Conservation (phyloP, 352 stramenopile genomes). For the Pilasporangium apinafurcum region DNA sequence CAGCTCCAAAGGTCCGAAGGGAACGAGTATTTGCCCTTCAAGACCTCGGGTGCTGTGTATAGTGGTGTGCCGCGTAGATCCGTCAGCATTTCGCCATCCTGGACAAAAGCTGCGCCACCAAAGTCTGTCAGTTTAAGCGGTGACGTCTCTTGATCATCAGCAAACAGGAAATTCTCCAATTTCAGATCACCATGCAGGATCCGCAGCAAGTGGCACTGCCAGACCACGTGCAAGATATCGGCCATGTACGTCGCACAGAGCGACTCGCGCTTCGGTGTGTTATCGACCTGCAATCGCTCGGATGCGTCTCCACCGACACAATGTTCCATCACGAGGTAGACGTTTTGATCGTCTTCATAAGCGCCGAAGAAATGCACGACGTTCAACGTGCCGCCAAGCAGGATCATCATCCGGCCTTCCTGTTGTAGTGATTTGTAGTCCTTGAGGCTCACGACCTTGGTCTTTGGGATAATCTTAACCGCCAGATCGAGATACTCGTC, state of each 20-base stretch:
- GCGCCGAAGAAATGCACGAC: constrained; percentile 80
- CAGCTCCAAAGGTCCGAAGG: constrained; percentile 78
- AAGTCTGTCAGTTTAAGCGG: constrained; percentile 80
- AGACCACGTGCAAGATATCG: constrained; percentile 75
- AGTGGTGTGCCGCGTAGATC: constrained; percentile 60
- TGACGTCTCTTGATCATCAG: constrained; percentile 42
- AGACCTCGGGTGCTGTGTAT: constrained; percentile 70
- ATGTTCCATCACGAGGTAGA: constrained; percentile 79
- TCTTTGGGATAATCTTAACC: constrained; percentile 75
- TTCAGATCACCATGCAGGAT: constrained; percentile 77
- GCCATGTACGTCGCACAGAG: constrained; percentile 58
- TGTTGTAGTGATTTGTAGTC: constrained; percentile 66
- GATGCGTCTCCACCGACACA: constrained; percentile 65
- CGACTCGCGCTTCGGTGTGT: constrained; percentile 14
- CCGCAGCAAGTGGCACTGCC: constrained; percentile 66
- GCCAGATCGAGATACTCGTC: constrained; percentile 39
- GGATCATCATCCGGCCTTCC: constrained; percentile 69
- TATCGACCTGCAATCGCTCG: constrained; percentile 15
- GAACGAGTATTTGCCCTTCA: constrained; percentile 52
- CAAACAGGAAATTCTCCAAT: constrained; percentile 79
- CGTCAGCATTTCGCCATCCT: constrained; percentile 24
- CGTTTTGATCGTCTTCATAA: constrained; percentile 65
- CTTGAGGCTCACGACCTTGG: constrained; percentile 40
- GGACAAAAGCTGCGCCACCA: constrained; percentile 54
- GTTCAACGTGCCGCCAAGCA: constrained; percentile 72